Percentiles rank a stretch among this genome's conserved stretches.
These are phyloP conservation scores for Blakeslea trispora DNA, from an alignment of 371 early-diverging fungal genomes.

Conservation along the genomic window DNA sequence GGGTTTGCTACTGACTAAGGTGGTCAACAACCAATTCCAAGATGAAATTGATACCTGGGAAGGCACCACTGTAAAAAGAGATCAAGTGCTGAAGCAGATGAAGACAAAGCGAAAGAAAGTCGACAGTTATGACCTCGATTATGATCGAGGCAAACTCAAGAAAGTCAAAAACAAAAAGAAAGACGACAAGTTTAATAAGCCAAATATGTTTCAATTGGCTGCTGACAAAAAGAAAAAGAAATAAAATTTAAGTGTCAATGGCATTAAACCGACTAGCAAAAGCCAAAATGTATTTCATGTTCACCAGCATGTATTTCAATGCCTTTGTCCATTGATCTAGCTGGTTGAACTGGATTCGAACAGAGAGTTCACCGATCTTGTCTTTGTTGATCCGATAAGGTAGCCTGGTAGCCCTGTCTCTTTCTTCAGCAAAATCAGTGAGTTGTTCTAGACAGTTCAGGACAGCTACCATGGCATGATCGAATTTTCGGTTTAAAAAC, in stretches of 20 bases:
- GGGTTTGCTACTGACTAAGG: conserved; percentile 34
- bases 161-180: conserved; percentile 71
- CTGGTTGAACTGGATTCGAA: conserved; percentile 84
- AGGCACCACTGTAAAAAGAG: conserved; percentile 35
- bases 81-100: conserved; percentile 39
- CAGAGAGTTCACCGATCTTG: conserved; percentile 83
- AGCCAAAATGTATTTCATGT: conserved; percentile 84
- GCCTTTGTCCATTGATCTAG: conserved; percentile 94
- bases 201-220: conserved; percentile 46
- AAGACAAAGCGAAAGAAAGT: conserved; percentile 63
- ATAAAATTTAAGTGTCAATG: conserved; percentile 10
- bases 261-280: conserved; percentile 61
- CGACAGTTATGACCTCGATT: conserved; percentile 70
- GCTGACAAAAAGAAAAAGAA: conserved; percentile 28
- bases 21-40: conserved; percentile 39
- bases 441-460: conserved; percentile 88
- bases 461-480: conserved; percentile 88
- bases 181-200: conserved; percentile 37
- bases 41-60: conserved; percentile 54
- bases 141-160: conserved; percentile 78
- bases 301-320: conserved; percentile 82
- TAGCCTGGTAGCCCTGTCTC: conserved; percentile 72
- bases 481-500: conserved; percentile 80
- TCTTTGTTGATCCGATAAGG: conserved; percentile 92
- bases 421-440: conserved; percentile 75